These are phyloP conservation scores for Bolboschoenoplectus hybrid DNA, from an alignment of 202 grass and related monocot genomes.

Conservation along the genomic window DNA sequence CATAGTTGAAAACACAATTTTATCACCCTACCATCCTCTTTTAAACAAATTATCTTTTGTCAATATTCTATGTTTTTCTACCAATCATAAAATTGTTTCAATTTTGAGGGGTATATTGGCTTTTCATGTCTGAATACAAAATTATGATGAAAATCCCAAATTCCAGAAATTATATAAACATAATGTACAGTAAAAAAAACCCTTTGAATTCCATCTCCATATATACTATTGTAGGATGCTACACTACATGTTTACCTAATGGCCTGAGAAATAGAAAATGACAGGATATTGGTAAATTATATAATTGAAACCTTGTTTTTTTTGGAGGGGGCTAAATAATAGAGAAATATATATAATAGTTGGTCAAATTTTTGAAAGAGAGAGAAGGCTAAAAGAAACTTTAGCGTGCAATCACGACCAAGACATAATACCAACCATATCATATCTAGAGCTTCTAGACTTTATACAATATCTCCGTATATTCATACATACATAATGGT, in stretches of 20 bases:
- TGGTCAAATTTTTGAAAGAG: constrained; percentile 26
- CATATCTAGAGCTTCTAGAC: background rate
- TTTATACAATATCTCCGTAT: background rate
- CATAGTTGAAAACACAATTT: too few species aligned
- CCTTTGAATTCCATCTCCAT: too few species aligned
- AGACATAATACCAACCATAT: constrained; percentile 37
- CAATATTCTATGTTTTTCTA: too few species aligned
- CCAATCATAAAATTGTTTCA: too few species aligned
- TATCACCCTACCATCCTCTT: too few species aligned
- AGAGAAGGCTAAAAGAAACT: constrained; percentile 30
- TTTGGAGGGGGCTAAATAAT: background rate
- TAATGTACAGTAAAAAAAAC: too few species aligned
- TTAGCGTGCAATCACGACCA: constrained; percentile 33
- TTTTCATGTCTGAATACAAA: too few species aligned
- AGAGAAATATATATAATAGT: constrained; percentile 1
- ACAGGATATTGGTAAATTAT: background rate
- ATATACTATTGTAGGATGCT: too few species aligned
- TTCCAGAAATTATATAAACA: too few species aligned
- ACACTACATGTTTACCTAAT: background rate
- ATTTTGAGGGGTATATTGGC: too few species aligned
- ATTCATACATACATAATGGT: background rate
- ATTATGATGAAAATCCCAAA: too few species aligned
- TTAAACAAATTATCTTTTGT: too few species aligned
- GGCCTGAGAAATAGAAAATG: constrained; percentile 5
- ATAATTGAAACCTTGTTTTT: background rate